Evolutionary conservation across 495 filamentous ascomycete genomes (phyloP), one percentile per base, ranked within the genome.

Genomic region (Coniosporium apollinis): DNA sequence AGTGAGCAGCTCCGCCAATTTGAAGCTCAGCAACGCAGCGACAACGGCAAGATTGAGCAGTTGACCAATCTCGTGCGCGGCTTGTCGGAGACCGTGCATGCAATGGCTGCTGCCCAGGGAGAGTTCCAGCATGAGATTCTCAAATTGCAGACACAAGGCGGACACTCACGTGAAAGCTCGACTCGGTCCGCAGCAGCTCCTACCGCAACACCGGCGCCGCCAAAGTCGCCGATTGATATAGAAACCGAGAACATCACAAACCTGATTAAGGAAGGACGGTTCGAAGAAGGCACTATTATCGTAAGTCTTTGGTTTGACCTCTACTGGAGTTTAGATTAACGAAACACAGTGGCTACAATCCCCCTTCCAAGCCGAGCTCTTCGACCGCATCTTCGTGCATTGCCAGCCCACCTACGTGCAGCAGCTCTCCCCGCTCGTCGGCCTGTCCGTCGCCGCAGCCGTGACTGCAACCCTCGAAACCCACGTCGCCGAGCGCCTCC

Each of bases 341-440:
- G n/a, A 13, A 38, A 17, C 64, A 22, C 58, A 82, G 64, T 97
- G 87, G 87, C 69, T 96, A 19, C 87, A 93, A 65, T 82, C 79
- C 15, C 57, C 60, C 37, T 70, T 74, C 37, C 70, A 86, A 45
- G 66, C 66, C 14, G 73, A 76, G 37, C 59, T 97, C 20, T 97
- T 92, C 50, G 74, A 87, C 46, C 66, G 73, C 28, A 72, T 86
- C 37, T 79, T 96, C 44, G 69, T 72, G 33, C 75, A 72, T 42
- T 67, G 79, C 45, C 70, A 77, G 44, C 82, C 84, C 1, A 52
- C 61, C 3, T 91, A 80, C 50, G 55, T 94, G 37, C 61, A 59
- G 7, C 66, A 67, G n/a, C 49, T 94, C 18, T 76, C 72, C 28
- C 73, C 80, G 3, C 69, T 96, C 25, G 70, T 94, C 15, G 61